Evolutionary conservation across 805 yeast genomes (phyloP).

Genomic region (Starmerella stellata): DNA sequence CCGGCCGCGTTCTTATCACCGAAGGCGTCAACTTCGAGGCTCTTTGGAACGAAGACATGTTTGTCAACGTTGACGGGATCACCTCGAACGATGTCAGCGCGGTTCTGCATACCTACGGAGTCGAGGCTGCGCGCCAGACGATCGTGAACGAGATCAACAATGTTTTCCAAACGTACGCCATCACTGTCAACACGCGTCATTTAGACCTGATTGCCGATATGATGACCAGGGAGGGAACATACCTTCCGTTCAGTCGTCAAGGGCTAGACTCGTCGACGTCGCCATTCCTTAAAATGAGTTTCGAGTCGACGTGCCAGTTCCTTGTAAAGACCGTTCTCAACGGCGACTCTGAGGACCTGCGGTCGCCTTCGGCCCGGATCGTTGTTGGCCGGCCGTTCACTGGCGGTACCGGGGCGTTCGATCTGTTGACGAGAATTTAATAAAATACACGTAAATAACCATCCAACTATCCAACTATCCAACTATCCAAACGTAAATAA

Average conservation of each 20-base stretch:
- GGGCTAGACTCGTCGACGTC: constrained; percentile 94
- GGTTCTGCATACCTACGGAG: constrained; percentile 83
- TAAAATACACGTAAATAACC: too few species aligned
- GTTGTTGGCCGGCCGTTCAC: constrained; percentile 79
- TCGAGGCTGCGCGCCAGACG: constrained; percentile 96
- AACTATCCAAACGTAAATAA: too few species aligned
- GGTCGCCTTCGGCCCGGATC: constrained; percentile 82
- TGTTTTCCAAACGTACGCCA: constrained; percentile 92
- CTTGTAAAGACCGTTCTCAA: constrained; percentile 90
- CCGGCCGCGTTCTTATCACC: constrained; percentile 64
- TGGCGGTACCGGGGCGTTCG: constrained; percentile 95
- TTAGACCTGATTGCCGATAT: constrained; percentile 92
- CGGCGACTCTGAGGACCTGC: constrained; percentile 71
- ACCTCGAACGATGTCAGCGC: constrained; percentile 85
- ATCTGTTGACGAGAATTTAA: constrained; percentile 28
- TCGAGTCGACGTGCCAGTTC: constrained; percentile 95
- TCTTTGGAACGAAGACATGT: constrained; percentile 95
- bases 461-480: too few species aligned
- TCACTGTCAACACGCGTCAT: constrained; percentile 80
- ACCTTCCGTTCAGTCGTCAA: constrained; percentile 91
- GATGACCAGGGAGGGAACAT: constrained; percentile 98
- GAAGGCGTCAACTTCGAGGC: constrained; percentile 97
- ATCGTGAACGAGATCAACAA: constrained; percentile 89
- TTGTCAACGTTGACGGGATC: constrained; percentile 75
- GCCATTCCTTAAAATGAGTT: constrained; percentile 95